A percentile compares a stretch with the other conserved stretches of the same genome.
Evolutionary conservation across 2,329 filamentous ascomycete genomes (phyloP).

Genomic region (Ascochyta clinopodiicola): DNA sequence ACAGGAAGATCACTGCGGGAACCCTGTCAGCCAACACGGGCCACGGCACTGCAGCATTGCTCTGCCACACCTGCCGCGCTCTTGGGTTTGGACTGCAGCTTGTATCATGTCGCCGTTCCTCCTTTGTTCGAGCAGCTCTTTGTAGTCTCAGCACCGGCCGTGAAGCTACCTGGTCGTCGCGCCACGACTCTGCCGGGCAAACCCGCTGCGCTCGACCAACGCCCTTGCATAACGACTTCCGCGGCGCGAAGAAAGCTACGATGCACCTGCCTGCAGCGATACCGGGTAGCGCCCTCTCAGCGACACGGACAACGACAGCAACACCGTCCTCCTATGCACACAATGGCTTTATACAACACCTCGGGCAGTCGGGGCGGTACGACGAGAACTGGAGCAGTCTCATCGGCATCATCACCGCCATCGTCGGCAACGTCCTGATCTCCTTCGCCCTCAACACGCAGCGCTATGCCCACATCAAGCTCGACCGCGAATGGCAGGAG

Average conservation of each 20-base stretch:
- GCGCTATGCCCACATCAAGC: slow-evolving; percentile 88
- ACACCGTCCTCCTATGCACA: slow-evolving; percentile 20
- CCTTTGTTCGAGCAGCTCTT: slow-evolving; percentile 2
- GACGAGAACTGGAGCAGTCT: slow-evolving; percentile 78
- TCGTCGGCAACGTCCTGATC: slow-evolving; percentile 91
- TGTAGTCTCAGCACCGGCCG: slow-evolving; percentile 12
- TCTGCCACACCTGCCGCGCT: slow-evolving; percentile 11
- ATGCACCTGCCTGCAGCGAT: slow-evolving; percentile 10
- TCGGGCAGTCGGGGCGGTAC: slow-evolving; percentile 23
- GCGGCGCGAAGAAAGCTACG: slow-evolving; percentile 17
- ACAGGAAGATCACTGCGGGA: slow-evolving; percentile 2
- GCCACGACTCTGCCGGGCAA: slow-evolving; percentile 3
- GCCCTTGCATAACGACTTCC: slow-evolving; percentile 36
- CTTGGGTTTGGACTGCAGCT: neutral
- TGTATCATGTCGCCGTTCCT: slow-evolving; percentile 23
- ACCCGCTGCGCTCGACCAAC: slow-evolving; percentile 4
- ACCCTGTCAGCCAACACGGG: neutral
- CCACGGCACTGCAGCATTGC: slow-evolving; percentile 14
- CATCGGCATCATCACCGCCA: slow-evolving; percentile 92
- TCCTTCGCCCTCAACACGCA: slow-evolving; percentile 96
- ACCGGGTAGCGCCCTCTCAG: slow-evolving; percentile 27
- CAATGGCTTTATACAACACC: slow-evolving; percentile 17
- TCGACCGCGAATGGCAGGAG: slow-evolving; percentile 73
- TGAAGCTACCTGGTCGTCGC: neutral
- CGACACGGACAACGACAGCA: slow-evolving; percentile 12